Evolutionary conservation across 148 eudicot genomes (phyloP), one percentile per base, ranked within the genome.

Genomic region (Cornus kousa): DNA sequence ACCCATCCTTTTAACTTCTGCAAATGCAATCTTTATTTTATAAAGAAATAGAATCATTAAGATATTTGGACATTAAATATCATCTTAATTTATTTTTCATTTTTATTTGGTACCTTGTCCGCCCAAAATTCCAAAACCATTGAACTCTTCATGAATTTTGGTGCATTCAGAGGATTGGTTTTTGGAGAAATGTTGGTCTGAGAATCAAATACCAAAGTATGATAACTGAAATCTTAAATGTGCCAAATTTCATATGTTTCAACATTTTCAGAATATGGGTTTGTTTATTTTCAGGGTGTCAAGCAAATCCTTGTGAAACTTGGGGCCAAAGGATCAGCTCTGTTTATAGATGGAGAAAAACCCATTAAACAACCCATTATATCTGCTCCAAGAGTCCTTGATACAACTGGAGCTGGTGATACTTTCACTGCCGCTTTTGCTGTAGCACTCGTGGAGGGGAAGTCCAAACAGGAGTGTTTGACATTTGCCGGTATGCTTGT

Each of bases 361-460:
- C 89, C 97, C 9, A 79, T 91, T 39, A 87, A 80, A 75, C 97
- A 93, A 80, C 74, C 90, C 22, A 88, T 95, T 68, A 88, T 93
- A 79, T 82, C 83, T 10, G 98, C 97, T 79, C 78, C 90, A 23
- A 87, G 87, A 81, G 97, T 93, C 46, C 64, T 95, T 7, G 97
- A 95, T 74, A 93, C 98, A 73, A 95, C 98, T 2, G 98, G 98
- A 71, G 98, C 98, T 9, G 97, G 97, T 32, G 97, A 95, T 77
- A 93, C 98, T 64, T 95, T 91, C 72, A 95, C 98, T 55, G 91
- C 98, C 73, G 94, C 98, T 72, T 95, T 90, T 87, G 97, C 94
- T 68, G 97, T 95, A 64, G 97, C 97, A 77, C 84, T 89, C 23
- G 96, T 91, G 59, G 97, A 95, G 89, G 97, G 94, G 53, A 91